Base-by-base conservation (phyloP, 23 red algal species). In the Chondrus crispus region DNA sequence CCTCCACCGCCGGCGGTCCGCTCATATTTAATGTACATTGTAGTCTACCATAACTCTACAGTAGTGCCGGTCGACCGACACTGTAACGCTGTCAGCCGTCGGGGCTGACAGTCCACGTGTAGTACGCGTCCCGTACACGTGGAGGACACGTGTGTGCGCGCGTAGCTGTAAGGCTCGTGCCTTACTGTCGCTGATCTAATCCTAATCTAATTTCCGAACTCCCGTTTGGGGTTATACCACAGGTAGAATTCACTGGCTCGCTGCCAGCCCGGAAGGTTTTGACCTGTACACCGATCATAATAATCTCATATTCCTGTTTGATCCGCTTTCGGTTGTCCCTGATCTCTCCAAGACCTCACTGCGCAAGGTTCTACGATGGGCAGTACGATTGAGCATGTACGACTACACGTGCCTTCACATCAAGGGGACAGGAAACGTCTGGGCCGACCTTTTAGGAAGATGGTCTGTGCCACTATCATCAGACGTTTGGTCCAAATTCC, bases 281-380 rank as follows among this genome's bases (percentile, higher is more conserved):
- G 11, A 86, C 18, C 2, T 86, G 8, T 70, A 44, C 28, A 68
- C 82, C 8, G 57, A 72, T 28, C 82, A 86, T 0, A 43, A 70
- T 35, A 86, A 86, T 48, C 35, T 86, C 24, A 44, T 1, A 20
- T 86, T 70, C 36, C 57, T 86, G n/a, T 86, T 70, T 28, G 28
- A 86, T 42, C 57, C 58, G 10, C 47, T 70, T 11, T 28, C 29
- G n/a, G 14, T 86, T 5, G 62, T 54, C 14, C 82, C 62, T 13
- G 82, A 42, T 7, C 14, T 83, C 6, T 60, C 1, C 0, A n/a
- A 45, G 40, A 19, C 45, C n/a, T 20, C 78, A 9, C 8, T 28
- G 33, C 45, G 48, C 24, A 83, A 83, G 26, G 46, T 83, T 38
- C 14, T 83, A 6, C 45, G 78, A 9, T 83, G 78, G 1, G 45